Evolutionary conservation across 371 early-diverging fungal genomes (phyloP), one percentile per base, ranked within the genome.

Genomic region (Apophysomyces trapeziformis): DNA sequence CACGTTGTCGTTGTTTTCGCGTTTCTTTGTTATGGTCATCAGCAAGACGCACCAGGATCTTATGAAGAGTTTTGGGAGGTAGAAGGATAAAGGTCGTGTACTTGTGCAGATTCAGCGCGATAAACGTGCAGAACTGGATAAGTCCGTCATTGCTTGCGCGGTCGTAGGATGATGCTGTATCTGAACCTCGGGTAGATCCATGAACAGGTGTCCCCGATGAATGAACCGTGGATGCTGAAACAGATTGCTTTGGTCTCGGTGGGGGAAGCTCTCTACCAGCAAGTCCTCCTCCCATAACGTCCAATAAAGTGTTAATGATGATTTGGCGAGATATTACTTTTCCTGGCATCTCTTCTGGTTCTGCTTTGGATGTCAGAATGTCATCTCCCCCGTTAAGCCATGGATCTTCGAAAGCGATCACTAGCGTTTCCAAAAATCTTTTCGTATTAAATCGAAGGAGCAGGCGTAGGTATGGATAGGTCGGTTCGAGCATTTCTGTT

Each of bases 391-490:
- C 89, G 61, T 90, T 85, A 13, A 93, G 73, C 74, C 87, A 86
- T 58, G 84, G 78, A 70, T 93, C 93, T 60, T 88, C 87, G 73
- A 94, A 89, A 0, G 88, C 91, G 4, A 77, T 64, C 37, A 87
- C 87, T 58, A 92, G 68, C 1, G 89, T 87, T 56, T 85, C 85
- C 61, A 93, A 68, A 38, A 93, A 85, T 59, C 90, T 89, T 43
- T 84, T 77, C 6, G 90, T 80, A 64, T 91, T 92, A 65, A 87
- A 85, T 13, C 84, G 73, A 18, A 93, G 69, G 6, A 94, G 69
- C 2, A 92, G 63, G 9, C 90, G 73, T 61, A 94, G 64, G 64
- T 93, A 93, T 7, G 93, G 95, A 63, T 89, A 92, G 2, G 92
- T 92, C 8, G 89, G 89, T 60, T 89, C 88, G 1, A 83, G 71